phyloP scores from a whole-genome alignment of 768 basidiomycete genomes.

The Cystofilobasidium macerans region DNA sequence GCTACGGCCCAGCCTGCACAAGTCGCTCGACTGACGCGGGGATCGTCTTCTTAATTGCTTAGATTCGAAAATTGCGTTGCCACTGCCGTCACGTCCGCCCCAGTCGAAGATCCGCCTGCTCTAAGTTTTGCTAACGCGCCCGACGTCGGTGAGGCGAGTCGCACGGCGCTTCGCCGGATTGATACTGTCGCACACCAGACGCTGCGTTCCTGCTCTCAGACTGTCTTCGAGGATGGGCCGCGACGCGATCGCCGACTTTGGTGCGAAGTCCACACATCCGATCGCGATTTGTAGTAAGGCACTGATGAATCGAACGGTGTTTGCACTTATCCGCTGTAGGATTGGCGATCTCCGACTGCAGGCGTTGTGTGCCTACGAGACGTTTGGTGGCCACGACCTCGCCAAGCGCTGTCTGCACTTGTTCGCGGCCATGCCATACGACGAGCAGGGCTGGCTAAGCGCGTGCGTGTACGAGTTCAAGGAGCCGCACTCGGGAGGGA shows the following conservation, averaged over 20 bases:
- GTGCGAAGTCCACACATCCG: conserved; percentile 12
- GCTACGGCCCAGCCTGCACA: not conserved
- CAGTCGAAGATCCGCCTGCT: conserved; percentile 17
- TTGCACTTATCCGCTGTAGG: conserved; percentile 15
- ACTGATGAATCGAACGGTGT: not conserved
- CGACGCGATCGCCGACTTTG: conserved; percentile 31
- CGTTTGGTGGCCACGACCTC: conserved; percentile 28
- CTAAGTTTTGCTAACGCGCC: conserved; percentile 16
- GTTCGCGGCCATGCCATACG: conserved; percentile 29
- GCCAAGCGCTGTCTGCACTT: conserved; percentile 32
- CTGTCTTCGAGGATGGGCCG: conserved; percentile 33
- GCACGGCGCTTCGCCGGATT: conserved; percentile 25
- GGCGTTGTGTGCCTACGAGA: conserved; percentile 30
- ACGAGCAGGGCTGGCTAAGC: conserved; percentile 24
- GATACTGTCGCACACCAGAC: conserved; percentile 29
- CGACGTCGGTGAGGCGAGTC: conserved; percentile 23
- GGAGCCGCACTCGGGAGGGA: conserved; percentile 22
- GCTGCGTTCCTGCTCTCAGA: conserved; percentile 31
- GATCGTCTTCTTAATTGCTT: not conserved
- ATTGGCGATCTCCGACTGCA: conserved; percentile 32
- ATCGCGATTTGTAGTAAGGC: not conserved
- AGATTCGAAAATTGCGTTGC: conserved; percentile 27
- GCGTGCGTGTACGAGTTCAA: not conserved
- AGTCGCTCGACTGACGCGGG: not conserved
- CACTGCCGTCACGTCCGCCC: conserved; percentile 27